phyloP scores from a whole-genome alignment of 2,329 filamentous ascomycete genomes.

The Fusarium transvaalense region DNA sequence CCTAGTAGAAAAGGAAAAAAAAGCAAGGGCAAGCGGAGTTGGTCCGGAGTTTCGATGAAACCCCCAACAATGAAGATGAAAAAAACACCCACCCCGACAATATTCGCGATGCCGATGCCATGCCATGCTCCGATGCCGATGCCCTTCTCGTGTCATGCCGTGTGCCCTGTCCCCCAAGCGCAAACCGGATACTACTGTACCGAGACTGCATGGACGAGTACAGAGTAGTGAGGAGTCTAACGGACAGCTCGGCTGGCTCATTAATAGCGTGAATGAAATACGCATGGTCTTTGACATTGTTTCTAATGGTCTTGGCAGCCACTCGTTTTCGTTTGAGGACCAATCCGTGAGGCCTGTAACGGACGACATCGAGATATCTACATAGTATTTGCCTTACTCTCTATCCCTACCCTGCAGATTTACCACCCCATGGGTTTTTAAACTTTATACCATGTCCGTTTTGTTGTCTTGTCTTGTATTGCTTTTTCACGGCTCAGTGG shows the following conservation, averaged over 20 bases:
- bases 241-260: conserved; percentile 6
- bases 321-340: neutral
- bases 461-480: conserved; percentile 18
- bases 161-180: conserved; percentile 1
- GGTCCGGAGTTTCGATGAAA: conserved; percentile 14
- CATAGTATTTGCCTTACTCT: too few relatives aligned
- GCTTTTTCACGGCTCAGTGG: conserved; percentile 6
- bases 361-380: conserved; percentile 36
- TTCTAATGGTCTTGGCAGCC: conserved; percentile 25
- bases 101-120: conserved; percentile 23
- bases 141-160: conserved; percentile 16
- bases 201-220: neutral
- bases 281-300: neutral
- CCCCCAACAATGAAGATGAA: neutral
- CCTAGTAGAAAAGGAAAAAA: too few relatives aligned
- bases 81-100: neutral
- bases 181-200: conserved; percentile 6
- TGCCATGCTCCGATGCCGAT: conserved; percentile 24
- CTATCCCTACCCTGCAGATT: neutral
- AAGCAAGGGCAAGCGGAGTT: conserved; percentile 12
- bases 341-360: conserved; percentile 16
- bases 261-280: neutral
- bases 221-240: neutral
- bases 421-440: neutral
- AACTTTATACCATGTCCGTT: conserved; percentile 8